Evolutionary conservation across 2,329 filamentous ascomycete genomes (phyloP), one percentile per base, ranked within the genome.

Genomic region (Hypoxylon sp.): DNA sequence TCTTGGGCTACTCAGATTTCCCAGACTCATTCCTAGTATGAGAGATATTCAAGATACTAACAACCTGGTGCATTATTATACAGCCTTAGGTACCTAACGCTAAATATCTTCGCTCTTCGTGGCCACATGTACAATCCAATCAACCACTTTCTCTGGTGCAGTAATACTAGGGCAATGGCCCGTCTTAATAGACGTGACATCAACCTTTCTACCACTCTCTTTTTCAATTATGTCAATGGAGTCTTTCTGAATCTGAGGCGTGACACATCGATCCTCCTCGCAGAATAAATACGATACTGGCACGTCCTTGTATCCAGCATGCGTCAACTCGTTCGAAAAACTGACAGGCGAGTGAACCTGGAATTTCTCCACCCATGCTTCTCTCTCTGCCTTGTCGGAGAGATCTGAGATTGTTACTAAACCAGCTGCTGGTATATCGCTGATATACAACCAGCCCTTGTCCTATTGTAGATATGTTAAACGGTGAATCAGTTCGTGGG

Each of bases 281-380:
- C 78, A 80, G 11, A 83, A 1, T 8, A 84, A 70, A 63, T 80
- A 84, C 0, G 78, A 82, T 2, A 80, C 79, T 0, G 79, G 79
- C 1, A 82, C 73, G 37, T 83, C 76, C 60, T 79, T 80, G 65
- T 82, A 84, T 0, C 80, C 81, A 1, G 78, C 64, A 68, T 83
- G 75, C 1, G 79, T 81, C 44, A 84, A 65, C 2, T 72, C 67
- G 19, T 74, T 74, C 0, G 48, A 59, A 66, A 83, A 83, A 48
- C 75, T 77, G 10, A 73, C 62, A 8, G 74, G 67, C 0, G 79
- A 81, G 52, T 84, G 82, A 11, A 35, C 44, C 6, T 62, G 37
- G 17, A 74, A 63, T 31, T 24, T 61, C 1, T 17, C 6, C 4
- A 64, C 48, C 47, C 29, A 66, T 1, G 3, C 24, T 14, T 47